Base-by-base conservation (phyloP, 176 grass and related monocot genomes). In the Avena atlantica region DNA sequence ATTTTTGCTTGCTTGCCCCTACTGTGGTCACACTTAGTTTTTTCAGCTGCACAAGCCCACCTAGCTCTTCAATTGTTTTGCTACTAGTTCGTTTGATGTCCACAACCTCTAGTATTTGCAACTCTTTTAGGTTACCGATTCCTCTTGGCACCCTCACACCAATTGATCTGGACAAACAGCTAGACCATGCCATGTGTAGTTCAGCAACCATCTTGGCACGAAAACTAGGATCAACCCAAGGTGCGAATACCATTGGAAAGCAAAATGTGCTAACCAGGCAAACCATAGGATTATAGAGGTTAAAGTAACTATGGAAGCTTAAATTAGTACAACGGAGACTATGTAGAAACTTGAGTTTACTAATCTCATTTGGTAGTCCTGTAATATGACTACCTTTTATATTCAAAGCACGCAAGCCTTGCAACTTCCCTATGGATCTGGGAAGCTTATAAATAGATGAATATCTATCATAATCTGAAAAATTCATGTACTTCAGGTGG, bases 161-260 rank as follows among this genome's bases (percentile, higher is more conserved):
- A 0, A 0, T 0, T 3, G 17, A 8, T 0, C 0, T 0, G 0
- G 17, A 62, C 17, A 42, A 37, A 29, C 8, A 4, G 2, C 2
- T 71, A n/a, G 66, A 81, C 0, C 1, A 50, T 4, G 1, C 12
- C 42, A 19, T 5, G 12, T 50, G 53, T 15, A 49, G 0, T 0
- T 51, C 17, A 12, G 40, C 37, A 62, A 71, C 23, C 2, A 3
- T 4, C 2, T 16, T 2, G 19, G 42, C 42, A 8, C 84, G 63
- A 0, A 3, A 0, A 12, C 0, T 47, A 8, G 14, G 29, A 86
- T 59, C 5, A 14, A 60, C 3, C 48, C 21, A 34, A n/a, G 65
- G 15, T 60, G 23, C 50, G 17, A 34, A 79, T 6, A 86, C 2
- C 1, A 17, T 48, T 15, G 77, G 85, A 2, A 80, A 1, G 25